These are phyloP conservation scores for Penicillium cinerascens DNA, from an alignment of 495 filamentous ascomycete genomes.

Conservation along the genomic window DNA sequence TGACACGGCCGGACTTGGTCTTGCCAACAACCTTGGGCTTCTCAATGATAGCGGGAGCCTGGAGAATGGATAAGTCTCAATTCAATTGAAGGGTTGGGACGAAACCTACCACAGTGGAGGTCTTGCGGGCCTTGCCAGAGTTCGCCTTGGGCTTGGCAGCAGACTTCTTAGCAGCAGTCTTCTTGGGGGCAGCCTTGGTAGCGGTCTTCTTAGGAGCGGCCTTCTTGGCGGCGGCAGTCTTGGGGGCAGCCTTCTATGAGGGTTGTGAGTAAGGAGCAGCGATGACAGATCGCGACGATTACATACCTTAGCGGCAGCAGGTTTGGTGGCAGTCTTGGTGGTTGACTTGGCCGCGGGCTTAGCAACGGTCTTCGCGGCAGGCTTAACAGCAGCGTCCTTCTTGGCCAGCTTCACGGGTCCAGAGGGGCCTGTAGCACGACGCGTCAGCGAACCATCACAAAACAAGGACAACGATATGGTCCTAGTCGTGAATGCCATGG, in stretches of 20 bases:
- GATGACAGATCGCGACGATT: neutral
- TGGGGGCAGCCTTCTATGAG: constrained; percentile 30
- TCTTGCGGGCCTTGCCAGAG: constrained; percentile 54
- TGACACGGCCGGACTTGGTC: constrained; percentile 89
- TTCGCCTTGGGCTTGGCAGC: constrained; percentile 46
- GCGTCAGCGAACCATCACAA: constrained; percentile 37
- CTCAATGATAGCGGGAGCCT: constrained; percentile 67
- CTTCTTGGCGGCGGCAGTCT: constrained; percentile 45
- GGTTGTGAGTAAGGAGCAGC: neutral
- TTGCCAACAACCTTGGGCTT: constrained; percentile 72
- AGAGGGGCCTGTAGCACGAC: constrained; percentile 63
- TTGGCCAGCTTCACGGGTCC: constrained; percentile 96
- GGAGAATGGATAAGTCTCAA: constrained; percentile 1
- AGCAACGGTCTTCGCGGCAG: constrained; percentile 34
- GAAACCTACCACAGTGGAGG: constrained; percentile 41
- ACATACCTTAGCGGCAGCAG: constrained; percentile 2
- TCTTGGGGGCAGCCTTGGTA: constrained; percentile 37
- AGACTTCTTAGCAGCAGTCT: constrained; percentile 40
- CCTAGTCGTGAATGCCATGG: neutral
- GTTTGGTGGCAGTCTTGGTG: constrained; percentile 6
- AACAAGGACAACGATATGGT: constrained; percentile 1
- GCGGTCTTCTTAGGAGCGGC: constrained; percentile 38
- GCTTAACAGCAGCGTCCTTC: constrained; percentile 60
- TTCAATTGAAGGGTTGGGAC: neutral
- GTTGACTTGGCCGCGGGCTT: constrained; percentile 9